phyloP scores from a whole-genome alignment of 2,329 filamentous ascomycete genomes.

The Cylindrodendrum hubeiense region DNA sequence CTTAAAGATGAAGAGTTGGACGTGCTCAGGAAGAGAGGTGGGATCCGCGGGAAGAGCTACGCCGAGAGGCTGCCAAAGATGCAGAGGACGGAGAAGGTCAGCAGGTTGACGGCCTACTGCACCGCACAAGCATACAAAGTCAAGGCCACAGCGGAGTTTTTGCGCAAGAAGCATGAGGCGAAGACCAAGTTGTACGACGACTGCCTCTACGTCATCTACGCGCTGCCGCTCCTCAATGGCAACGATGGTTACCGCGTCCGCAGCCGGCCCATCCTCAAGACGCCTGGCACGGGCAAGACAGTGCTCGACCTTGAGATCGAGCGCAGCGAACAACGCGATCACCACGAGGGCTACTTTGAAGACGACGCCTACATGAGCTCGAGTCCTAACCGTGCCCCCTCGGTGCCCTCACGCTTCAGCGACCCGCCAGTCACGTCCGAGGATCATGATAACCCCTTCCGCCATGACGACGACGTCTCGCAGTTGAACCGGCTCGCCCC shows the following conservation, averaged over 20 bases:
- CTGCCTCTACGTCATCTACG: slow-evolving; percentile 95
- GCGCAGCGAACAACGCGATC: slow-evolving; percentile 87
- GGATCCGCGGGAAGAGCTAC: slow-evolving; percentile 84
- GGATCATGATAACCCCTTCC: slow-evolving; percentile 46
- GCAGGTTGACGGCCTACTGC: slow-evolving; percentile 94
- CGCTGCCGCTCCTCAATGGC: slow-evolving; percentile 88
- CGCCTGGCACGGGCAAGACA: slow-evolving; percentile 88
- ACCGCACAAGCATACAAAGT: slow-evolving; percentile 95
- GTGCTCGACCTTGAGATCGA: slow-evolving; percentile 96
- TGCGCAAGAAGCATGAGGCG: slow-evolving; percentile 88
- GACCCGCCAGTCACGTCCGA: slow-evolving; percentile 45
- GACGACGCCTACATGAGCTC: slow-evolving; percentile 70
- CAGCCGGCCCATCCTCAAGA: slow-evolving; percentile 92
- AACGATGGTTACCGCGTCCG: slow-evolving; percentile 88
- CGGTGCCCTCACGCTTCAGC: slow-evolving; percentile 47
- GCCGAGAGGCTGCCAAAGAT: slow-evolving; percentile 93
- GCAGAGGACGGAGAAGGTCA: slow-evolving; percentile 86
- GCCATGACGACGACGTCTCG: slow-evolving; percentile 58
- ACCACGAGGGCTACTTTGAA: slow-evolving; percentile 91
- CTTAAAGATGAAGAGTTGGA: slow-evolving; percentile 77
- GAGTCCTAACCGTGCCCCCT: slow-evolving; percentile 48
- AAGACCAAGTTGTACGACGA: slow-evolving; percentile 98
- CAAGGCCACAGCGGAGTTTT: slow-evolving; percentile 87
- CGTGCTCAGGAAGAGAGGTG: slow-evolving; percentile 72
- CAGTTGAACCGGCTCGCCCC: slow-evolving; percentile 72